These are phyloP conservation scores for Erodium maritimum DNA, from an alignment of 345 rosid species.

Conservation along the genomic window DNA sequence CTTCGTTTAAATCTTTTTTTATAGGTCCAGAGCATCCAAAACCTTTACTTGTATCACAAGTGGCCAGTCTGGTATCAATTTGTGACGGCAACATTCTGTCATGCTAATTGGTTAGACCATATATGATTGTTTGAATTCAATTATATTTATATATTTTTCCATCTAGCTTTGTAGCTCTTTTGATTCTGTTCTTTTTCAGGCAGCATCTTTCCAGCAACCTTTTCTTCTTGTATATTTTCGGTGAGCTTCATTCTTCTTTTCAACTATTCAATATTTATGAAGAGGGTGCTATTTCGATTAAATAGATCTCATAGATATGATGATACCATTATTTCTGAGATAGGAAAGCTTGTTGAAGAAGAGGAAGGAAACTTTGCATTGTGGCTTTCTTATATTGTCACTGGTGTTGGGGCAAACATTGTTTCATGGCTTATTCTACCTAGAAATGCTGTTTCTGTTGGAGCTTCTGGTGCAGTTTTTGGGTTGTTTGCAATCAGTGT, in stretches of 20 bases:
- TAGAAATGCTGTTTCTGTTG: slow-evolving; percentile 79
- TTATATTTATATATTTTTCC: background rate
- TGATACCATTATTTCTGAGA: background rate
- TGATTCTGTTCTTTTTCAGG: slow-evolving; percentile 27
- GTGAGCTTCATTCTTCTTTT: slow-evolving; percentile 35
- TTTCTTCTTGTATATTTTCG: slow-evolving; percentile 88
- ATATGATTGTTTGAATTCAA: too few species aligned
- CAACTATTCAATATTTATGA: background rate
- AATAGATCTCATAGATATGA: too few species aligned
- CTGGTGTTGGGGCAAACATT: slow-evolving; percentile 84
- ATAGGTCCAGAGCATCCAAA: slow-evolving; percentile 49
- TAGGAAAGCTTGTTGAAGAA: slow-evolving; percentile 94
- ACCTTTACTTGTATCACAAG: slow-evolving; percentile 67
- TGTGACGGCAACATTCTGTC: slow-evolving; percentile 83
- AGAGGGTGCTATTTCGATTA: slow-evolving; percentile 1
- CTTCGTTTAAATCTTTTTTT: background rate
- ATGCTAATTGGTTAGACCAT: slow-evolving; percentile 73
- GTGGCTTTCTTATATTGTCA: slow-evolving; percentile 71
- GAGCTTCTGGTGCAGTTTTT: slow-evolving; percentile 93
- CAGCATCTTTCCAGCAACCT: slow-evolving; percentile 95
- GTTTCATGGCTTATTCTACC: slow-evolving; percentile 91
- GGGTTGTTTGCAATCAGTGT: slow-evolving; percentile 83
- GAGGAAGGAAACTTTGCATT: slow-evolving; percentile 75
- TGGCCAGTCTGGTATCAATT: slow-evolving; percentile 86
- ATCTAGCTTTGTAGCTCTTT: slow-evolving; percentile 4